phyloP scores from a whole-genome alignment of 1,284 basidiomycete species.

The Sanghuangporus baumii region DNA sequence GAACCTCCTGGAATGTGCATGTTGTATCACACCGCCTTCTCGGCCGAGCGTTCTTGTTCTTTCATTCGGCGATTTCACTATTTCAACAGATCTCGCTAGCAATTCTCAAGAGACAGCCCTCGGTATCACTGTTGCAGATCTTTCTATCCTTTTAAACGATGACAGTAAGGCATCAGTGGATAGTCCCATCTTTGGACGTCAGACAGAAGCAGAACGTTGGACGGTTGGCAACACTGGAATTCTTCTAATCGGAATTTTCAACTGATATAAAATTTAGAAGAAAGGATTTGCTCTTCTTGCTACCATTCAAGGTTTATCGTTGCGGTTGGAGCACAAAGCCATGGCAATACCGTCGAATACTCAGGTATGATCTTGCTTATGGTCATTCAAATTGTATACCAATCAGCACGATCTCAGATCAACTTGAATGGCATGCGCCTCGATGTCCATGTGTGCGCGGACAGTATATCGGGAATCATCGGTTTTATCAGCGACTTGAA shows the following conservation, averaged over 20 bases:
- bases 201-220: conserved; percentile 52
- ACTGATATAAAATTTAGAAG: conserved; percentile 31
- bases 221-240: conserved; percentile 43
- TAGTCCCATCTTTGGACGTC: conserved; percentile 18
- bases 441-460: conserved; percentile 61
- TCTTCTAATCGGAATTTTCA: not conserved
- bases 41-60: conserved; percentile 62
- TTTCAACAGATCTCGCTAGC: conserved; percentile 69
- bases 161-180: conserved; percentile 31
- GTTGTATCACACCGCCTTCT: conserved; percentile 54
- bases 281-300: conserved; percentile 64
- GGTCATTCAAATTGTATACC: not conserved
- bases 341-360: conserved; percentile 29
- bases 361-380: conserved; percentile 31
- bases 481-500: conserved; percentile 46
- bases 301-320: conserved; percentile 48
- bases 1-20: conserved; percentile 63
- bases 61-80: conserved; percentile 58
- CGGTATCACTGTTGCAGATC: conserved; percentile 40
- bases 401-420: conserved; percentile 33
- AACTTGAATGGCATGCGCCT: conserved; percentile 41
- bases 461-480: conserved; percentile 52
- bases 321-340: conserved; percentile 34
- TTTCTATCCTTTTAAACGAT: conserved; percentile 58
- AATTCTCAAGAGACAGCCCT: conserved; percentile 54